phyloP scores from a whole-genome alignment of 164 flowering plant genomes.

The Kingdonia uniflora region DNA sequence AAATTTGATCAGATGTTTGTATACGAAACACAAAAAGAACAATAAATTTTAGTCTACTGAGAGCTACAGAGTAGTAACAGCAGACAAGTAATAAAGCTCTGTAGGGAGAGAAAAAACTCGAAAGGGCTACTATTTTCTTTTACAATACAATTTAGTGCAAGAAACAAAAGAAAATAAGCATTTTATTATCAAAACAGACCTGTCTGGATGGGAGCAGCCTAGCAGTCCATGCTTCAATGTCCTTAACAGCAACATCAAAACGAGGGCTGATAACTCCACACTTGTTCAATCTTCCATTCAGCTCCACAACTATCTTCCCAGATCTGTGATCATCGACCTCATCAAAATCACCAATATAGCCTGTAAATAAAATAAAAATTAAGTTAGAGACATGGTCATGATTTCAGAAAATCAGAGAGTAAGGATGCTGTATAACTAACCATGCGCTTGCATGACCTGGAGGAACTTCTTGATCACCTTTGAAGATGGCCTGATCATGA shows the following conservation, averaged over 20 bases:
- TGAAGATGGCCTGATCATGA: constrained; percentile 70
- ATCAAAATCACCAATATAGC: constrained; percentile 67
- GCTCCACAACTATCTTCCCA: constrained; percentile 59
- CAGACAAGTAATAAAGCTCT: no score
- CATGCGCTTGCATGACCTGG: constrained; percentile 63
- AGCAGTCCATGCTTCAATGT: constrained; percentile 68
- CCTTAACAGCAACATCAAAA: constrained; percentile 63
- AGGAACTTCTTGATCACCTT: constrained; percentile 65
- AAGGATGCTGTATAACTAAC: constrained; percentile 13
- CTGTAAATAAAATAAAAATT: constrained; percentile 13
- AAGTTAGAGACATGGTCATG: background rate
- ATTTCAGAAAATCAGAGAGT: background rate
- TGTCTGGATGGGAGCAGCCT: constrained; percentile 63
- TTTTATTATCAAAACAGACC: constrained; percentile 20
- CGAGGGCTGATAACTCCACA: constrained; percentile 74
- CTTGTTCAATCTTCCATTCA: constrained; percentile 63
- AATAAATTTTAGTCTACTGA: no score
- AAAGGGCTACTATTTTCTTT: no score
- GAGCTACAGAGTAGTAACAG: no score
- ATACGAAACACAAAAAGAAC: no score
- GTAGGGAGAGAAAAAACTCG: no score
- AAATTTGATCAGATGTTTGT: no score
- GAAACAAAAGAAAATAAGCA: no score
- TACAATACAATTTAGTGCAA: no score
- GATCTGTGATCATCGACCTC: constrained; percentile 62